A percentile compares a stretch with the other conserved stretches of the same genome.
phyloP scores from a whole-genome alignment of 2,329 filamentous ascomycete species.

The Penicillium sp. region DNA sequence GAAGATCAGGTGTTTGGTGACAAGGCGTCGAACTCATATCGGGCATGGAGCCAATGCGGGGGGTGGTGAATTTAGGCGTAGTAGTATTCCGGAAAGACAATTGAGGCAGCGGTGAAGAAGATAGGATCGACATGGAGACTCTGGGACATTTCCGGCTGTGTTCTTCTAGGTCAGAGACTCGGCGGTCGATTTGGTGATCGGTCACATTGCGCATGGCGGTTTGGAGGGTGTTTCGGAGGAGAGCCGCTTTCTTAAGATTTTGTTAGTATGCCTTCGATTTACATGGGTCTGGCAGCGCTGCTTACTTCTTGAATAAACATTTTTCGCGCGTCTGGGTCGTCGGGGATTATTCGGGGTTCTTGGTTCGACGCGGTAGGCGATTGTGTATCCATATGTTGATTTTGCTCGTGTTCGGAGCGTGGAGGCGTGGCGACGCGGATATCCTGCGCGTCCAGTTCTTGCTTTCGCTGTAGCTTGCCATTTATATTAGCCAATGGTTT shows the following conservation, averaged over 20 bases:
- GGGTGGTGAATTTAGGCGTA: conserved; percentile 22
- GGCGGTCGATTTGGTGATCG: conserved; percentile 41
- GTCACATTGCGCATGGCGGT: conserved; percentile 42
- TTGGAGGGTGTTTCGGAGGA: conserved; percentile 41
- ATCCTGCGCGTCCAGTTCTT: conserved; percentile 22
- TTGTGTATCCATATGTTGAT: conserved; percentile 13
- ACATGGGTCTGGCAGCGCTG: neutral
- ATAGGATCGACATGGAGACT: conserved; percentile 25
- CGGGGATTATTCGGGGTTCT: conserved; percentile 26
- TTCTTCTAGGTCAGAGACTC: conserved; percentile 43
- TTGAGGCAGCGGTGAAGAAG: conserved; percentile 14
- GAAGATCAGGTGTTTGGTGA: conserved; percentile 24
- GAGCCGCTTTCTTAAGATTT: conserved; percentile 39
- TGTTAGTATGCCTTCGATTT: neutral
- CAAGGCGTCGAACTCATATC: conserved; percentile 19
- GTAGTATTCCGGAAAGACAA: conserved; percentile 18
- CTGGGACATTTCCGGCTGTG: conserved; percentile 38
- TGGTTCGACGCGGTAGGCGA: conserved; percentile 8
- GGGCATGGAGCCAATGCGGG: conserved; percentile 16
- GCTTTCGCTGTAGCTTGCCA: conserved; percentile 9
- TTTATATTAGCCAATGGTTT: conserved; percentile 8
- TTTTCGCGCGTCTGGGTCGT: conserved; percentile 39
- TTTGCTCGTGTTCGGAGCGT: conserved; percentile 17
- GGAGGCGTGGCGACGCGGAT: conserved; percentile 18
- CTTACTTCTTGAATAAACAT: conserved; percentile 44